Evolutionary conservation across 1,284 basidiomycete species (phyloP).

Genomic region (Boletus hoseneyae): DNA sequence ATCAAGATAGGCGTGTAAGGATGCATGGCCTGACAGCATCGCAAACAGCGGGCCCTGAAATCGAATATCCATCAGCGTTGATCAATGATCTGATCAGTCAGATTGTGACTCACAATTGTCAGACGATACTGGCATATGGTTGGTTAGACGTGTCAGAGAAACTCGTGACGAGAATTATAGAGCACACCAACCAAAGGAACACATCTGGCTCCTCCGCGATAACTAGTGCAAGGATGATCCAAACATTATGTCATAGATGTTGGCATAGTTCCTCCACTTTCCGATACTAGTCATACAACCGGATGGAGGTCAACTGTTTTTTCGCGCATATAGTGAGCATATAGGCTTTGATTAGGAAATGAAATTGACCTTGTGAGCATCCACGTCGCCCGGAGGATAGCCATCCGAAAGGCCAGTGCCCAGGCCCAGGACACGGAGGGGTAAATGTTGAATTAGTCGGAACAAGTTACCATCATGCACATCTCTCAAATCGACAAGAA

Average conservation of each 20-base stretch:
- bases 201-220: slow-evolving; percentile 80
- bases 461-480: slow-evolving; percentile 65
- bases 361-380: slow-evolving; percentile 59
- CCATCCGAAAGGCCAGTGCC: slow-evolving; percentile 75
- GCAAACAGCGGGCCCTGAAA: slow-evolving; percentile 64
- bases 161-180: not conserved
- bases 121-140: slow-evolving; percentile 66
- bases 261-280: slow-evolving; percentile 66
- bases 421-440: slow-evolving; percentile 12
- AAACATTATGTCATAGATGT: slow-evolving; percentile 64
- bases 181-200: slow-evolving; percentile 66
- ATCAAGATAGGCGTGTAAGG: no score
- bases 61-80: not conserved
- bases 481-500: slow-evolving; percentile 73
- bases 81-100: no score
- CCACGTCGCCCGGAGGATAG: slow-evolving; percentile 64
- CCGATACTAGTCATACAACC: slow-evolving; percentile 85
- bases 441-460: not conserved
- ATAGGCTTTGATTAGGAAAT: not conserved
- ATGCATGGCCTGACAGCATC: slow-evolving; percentile 71
- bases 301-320: slow-evolving; percentile 75
- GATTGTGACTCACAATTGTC: slow-evolving; percentile 51
- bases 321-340: slow-evolving; percentile 1
- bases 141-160: slow-evolving; percentile 22
- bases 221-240: slow-evolving; percentile 55